Percentiles rank a stretch among this genome's conserved stretches.
phyloP scores from a whole-genome alignment of 352 stramenopile genomes.

The Peronospora destructor region DNA sequence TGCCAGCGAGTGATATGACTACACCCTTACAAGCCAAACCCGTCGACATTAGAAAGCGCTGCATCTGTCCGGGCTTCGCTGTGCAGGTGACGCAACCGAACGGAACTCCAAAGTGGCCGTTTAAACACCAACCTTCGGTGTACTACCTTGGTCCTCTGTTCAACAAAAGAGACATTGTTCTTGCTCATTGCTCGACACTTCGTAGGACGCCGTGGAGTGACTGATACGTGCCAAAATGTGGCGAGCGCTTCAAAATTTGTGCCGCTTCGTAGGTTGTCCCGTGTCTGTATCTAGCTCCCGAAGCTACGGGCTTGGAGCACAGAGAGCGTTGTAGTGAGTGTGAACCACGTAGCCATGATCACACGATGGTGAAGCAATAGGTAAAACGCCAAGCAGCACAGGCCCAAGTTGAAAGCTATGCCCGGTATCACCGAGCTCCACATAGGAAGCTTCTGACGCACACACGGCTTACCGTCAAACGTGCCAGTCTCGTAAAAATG shows the following conservation, averaged over 20 bases:
- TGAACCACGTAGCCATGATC: constrained; percentile 32
- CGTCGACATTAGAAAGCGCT: too few species aligned
- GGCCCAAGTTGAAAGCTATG: constrained; percentile 34
- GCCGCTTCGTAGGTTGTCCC: not conserved
- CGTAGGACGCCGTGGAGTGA: not conserved
- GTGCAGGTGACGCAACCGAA: too few species aligned
- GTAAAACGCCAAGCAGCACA: constrained; percentile 31
- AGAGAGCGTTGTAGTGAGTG: constrained; percentile 36
- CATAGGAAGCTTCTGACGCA: constrained; percentile 29
- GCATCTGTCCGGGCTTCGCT: too few species aligned
- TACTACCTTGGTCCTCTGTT: not conserved
- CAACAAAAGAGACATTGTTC: not conserved
- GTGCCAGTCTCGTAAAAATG: constrained; percentile 55
- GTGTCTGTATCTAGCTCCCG: constrained; percentile 22
- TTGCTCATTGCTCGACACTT: not conserved
- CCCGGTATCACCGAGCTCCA: constrained; percentile 26
- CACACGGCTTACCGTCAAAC: constrained; percentile 36
- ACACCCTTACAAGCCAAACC: too few species aligned
- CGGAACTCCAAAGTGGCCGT: too few species aligned
- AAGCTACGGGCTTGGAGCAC: constrained; percentile 49
- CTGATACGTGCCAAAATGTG: not conserved
- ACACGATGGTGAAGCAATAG: constrained; percentile 31
- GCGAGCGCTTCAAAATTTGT: not conserved
- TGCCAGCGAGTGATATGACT: too few species aligned
- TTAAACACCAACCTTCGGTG: too few species aligned